A percentile compares a stretch with the other conserved stretches of the same genome.
Evolutionary conservation across 2,329 filamentous ascomycete species (phyloP).

Genomic region (Penicillium sp.): DNA sequence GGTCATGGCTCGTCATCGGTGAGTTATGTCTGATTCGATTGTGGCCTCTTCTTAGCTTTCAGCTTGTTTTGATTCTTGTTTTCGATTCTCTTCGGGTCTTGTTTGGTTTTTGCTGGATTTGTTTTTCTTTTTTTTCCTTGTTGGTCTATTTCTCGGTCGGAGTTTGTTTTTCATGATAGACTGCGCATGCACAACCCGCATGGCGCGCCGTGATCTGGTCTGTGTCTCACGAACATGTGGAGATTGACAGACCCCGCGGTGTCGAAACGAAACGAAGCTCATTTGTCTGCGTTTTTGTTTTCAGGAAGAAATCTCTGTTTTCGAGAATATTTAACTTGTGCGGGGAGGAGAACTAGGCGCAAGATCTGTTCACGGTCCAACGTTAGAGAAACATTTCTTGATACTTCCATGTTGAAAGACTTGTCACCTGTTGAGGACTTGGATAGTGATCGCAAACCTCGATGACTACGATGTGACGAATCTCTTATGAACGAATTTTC

Average conservation of each 20-base stretch:
- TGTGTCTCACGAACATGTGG: neutral
- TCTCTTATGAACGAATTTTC: conserved; percentile 31
- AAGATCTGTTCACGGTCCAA: neutral
- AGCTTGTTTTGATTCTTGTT: conserved; percentile 11
- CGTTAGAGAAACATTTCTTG: conserved; percentile 11
- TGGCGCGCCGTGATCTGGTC: conserved; percentile 12
- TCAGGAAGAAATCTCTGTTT: neutral
- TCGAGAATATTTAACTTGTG: neutral
- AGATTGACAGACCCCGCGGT: neutral
- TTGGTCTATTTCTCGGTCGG: conserved; percentile 2
- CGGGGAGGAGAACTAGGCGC: neutral
- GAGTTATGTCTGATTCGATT: conserved; percentile 10
- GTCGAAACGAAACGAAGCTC: conserved; percentile 12
- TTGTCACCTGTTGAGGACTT: neutral
- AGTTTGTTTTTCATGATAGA: conserved; percentile 21
- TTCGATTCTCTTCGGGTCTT: neutral
- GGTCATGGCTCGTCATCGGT: conserved; percentile 41
- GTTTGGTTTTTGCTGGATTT: conserved; percentile 4
- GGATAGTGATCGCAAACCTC: conserved; percentile 13
- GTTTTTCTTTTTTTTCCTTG: neutral
- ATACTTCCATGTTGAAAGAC: conserved; percentile 7
- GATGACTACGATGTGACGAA: conserved; percentile 40
- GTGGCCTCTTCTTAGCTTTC: neutral
- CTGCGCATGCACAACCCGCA: conserved; percentile 11
- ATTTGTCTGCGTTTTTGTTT: conserved; percentile 6